Base-by-base conservation (phyloP, 768 basidiomycete genomes). In the Naganishia antarctica region DNA sequence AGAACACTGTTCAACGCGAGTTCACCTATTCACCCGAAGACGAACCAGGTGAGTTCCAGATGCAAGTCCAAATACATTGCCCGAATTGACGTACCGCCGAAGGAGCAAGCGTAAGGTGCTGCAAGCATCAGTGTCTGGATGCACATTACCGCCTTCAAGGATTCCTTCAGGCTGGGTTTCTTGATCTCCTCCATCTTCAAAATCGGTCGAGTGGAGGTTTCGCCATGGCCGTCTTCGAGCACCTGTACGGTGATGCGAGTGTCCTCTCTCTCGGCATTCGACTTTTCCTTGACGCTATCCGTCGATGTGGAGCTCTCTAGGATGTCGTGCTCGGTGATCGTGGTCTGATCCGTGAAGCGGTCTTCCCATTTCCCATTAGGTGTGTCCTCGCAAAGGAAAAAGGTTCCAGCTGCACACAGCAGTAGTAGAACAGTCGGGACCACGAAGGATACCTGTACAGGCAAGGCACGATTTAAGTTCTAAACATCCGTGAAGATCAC, bases 1-100 rank as follows among this genome's bases (percentile, higher is more conserved):
- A 85, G 75, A 65, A 81, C 80, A 5, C 81, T 81, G 67, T 85
- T 83, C 44, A 86, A 78, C 0, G 82, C 81, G 8, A 86, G 80
- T 72, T 85, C 85, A 43, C 61, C 61, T 81, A 79, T 37, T 37
- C 34, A 15, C 7, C 8, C 34, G 34, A 7, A 37, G 0, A 84
- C 84, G 66, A 85, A 84, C 1, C 83, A 82, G 0, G 81, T 81
- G 32, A 81, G 65, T 63, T 85, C 85, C 8, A 80, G 81, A 7
- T 83, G 69, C 0, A 81, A 73, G 0, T 83, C 83, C 2, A 85
- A 78, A 82, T 83, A 84, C 0, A 83, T 84, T 7, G 82, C 64
- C 0, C 81, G 82, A 61, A 67, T 80, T 18, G 66, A 16, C 50
- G 29, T 51, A 51, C 50, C 50, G 13, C 84, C 84, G 61, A 82